Evolutionary conservation across 108 stramenopile species (phyloP), one percentile per base, ranked within the genome.

Genomic region (Nitzschia palea): DNA sequence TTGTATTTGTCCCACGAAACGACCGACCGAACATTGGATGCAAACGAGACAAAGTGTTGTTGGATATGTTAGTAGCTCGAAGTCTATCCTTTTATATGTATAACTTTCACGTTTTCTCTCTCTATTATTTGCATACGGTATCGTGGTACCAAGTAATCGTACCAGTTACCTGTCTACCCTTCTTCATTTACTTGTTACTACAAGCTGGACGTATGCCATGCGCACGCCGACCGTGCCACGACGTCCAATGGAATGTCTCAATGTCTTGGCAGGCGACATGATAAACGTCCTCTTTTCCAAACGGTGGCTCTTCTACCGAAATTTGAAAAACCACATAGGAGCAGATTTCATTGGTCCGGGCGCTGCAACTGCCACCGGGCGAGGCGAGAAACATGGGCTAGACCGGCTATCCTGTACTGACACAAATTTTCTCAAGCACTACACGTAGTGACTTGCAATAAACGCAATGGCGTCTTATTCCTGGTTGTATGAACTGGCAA

Each of bases 1-100:
- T 32, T 80, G 48, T 80, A 80, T 45, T 59, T 63, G 34, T 58
- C 65, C 18, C 78, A 80, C 61, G 68, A 74, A 40, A 74, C 61
- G 6, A 80, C 78, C 4, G 78, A 80, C 37, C 52, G 70, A 54
- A 80, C 78, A 6, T 48, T 80, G 47, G 63, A 74, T 33, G 37
- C 73, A 3, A 59, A 71, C 17, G 73, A 80, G 43, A 73, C 70
- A 32, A 73, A 68, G 31, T 62, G 42, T n/a, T 78, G 77, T 31
- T 74, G 56, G 57, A 74, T 74, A 20, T 74, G 73, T 67, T 74
- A 67, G 55, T 20, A 48, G 47, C n/a, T n/a, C n/a, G n/a, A n/a
- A n/a, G n/a, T n/a, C n/a, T n/a, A n/a, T n/a, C n/a, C n/a, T n/a
- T n/a, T n/a, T n/a, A n/a, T n/a, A n/a, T n/a, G n/a, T n/a, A n/a